Evolutionary conservation across 169 alveolate species (phyloP), one percentile per base, ranked within the genome.

Genomic region (Babesia gibsoni): DNA sequence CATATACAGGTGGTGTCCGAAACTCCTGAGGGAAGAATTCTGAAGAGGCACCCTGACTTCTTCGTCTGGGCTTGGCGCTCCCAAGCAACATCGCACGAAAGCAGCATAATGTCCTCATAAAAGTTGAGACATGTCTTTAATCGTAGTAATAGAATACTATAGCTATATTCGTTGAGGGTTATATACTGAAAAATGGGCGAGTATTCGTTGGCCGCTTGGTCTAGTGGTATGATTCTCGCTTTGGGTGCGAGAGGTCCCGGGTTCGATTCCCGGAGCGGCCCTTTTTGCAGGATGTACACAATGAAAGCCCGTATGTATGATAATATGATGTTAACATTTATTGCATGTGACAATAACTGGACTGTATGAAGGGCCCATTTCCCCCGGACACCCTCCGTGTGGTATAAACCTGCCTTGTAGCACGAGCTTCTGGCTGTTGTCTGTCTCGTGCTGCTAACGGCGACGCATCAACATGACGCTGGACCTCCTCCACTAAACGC

Each of bases 231-330:
- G 99, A 96, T 96, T 95, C 99, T 91, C 94, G 98, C 95, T 96
- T 96, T 92, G 99, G 99, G 99, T 96, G 96, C 98, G 94, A 91
- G 99, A 94, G 98, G 99, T 94, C 99, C 98, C 99, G 99, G 99
- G 99, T 96, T 96, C 99, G 95, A 96, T 94, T 94, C 98, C 98
- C 99, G 99, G 98, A 94, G 88, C 91, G 82, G 94, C 94, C 88
- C 93, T 10, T 67, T 41, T 77, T 58, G 32, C 20, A 12, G 4
- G 10, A 7, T 27, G 27, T 22, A 29, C 12, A 16, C 12, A n/a
- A 64, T 6, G 37, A 5, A n/a, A 41, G 29, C 4, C 29, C 18
- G 36, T 4, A 37, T n/a, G 7, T 10, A 45, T 64, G n/a, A n/a
- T n/a, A n/a, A n/a, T n/a, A n/a, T n/a, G n/a, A n/a, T n/a, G 4